Base-by-base conservation (phyloP, 2,329 filamentous ascomycete species). In the Alternaria brassicicola region DNA sequence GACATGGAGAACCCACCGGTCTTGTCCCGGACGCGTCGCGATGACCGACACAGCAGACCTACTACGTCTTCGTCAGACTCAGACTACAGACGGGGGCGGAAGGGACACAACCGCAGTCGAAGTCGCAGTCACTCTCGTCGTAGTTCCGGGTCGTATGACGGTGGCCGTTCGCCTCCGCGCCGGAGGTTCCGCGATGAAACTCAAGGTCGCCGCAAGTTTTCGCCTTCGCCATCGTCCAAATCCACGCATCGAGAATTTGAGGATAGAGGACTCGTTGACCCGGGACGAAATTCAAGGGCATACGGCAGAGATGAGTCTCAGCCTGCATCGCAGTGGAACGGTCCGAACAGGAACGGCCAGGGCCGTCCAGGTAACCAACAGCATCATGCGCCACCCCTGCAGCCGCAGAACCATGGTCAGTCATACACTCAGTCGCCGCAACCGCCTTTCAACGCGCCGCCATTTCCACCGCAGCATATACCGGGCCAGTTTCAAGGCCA, bases 401-500 rank as follows among this genome's bases (percentile, higher is more conserved):
- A 46, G 39, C 41, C 42, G 21, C 56, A 55, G 5, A 55, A 50
- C 35, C 60, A 56, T 36, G 54, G 53, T 13, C 52, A 59, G n/a
- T 51, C 50, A 7, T 65, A 57, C 36, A 50, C 58, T 31, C 62
- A 64, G 39, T 25, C 55, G 26, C 45, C 61, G 13, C 66, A 63
- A 25, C 56, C 59, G n/a, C 57, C 62, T 2, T 65, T 67, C 33
- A 60, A 54, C 55, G 57, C 57, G 12, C 68, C 66, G 13, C 62
- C 63, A 3, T 70, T 69, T 17, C 59, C 60, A n/a, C 64, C 65
- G 9, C 67, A 52, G 19, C 42, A 49, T 6, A 57, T 64, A 43
- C 57, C 67, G 9, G 56, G 61, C 10, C 68, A 66, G 19, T 70
- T 64, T 25, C 59, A 62, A 33, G 64, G 68, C 28, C 59, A 57